These are phyloP conservation scores for Anethum foeniculum DNA, from an alignment of 140 eudicot genomes.

Conservation along the genomic window DNA sequence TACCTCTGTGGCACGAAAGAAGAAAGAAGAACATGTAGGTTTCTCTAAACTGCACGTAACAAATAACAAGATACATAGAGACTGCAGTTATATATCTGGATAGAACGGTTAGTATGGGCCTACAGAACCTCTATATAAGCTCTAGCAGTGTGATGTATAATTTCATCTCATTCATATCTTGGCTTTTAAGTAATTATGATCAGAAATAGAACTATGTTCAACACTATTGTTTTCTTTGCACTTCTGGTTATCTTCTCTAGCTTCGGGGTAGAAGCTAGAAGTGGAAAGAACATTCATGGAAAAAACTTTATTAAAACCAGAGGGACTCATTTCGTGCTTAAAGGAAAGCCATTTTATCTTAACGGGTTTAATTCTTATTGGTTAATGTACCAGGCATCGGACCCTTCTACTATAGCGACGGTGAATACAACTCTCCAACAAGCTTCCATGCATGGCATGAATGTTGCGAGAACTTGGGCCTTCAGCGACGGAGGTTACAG, in stretches of 20 bases:
- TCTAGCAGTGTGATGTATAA: background rate
- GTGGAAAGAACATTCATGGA: background rate
- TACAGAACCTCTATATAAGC: background rate
- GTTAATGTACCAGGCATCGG: slow-evolving; percentile 20
- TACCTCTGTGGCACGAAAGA: background rate
- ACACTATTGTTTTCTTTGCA: background rate
- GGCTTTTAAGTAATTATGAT: background rate
- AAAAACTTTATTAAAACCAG: slow-evolving; percentile 6
- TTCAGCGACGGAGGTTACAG: slow-evolving; percentile 14
- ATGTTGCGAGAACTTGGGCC: slow-evolving; percentile 24
- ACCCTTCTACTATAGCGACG: slow-evolving; percentile 8
- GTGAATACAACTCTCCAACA: background rate
- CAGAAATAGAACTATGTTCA: background rate
- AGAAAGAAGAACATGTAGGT: background rate
- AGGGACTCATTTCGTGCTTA: slow-evolving; percentile 3
- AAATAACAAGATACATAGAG: background rate
- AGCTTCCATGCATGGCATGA: slow-evolving; percentile 21
- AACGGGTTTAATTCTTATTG: slow-evolving; percentile 27
- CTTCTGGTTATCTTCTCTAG: background rate
- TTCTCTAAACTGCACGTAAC: background rate
- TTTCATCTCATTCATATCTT: background rate
- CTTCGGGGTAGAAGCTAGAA: background rate
- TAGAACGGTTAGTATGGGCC: background rate
- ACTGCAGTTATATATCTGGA: background rate
- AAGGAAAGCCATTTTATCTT: slow-evolving; percentile 15